phyloP scores from a whole-genome alignment of 345 rosid species.

The Hirschfeldia incana region DNA sequence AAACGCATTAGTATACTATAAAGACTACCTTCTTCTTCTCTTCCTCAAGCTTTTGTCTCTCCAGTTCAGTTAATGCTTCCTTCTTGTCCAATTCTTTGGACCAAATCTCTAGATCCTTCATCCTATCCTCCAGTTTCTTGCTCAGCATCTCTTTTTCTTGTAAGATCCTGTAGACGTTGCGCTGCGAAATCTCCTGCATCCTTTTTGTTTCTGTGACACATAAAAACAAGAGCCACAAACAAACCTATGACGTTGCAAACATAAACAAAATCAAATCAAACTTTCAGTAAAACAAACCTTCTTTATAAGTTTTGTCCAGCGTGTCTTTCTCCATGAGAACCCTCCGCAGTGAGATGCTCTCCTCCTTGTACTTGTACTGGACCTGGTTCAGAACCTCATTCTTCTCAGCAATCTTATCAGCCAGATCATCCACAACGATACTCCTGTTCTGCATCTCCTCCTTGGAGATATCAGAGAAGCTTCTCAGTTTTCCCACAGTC shows the following conservation, averaged over 20 bases:
- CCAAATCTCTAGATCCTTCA: conserved; percentile 55
- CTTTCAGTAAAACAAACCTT: conserved; percentile 49
- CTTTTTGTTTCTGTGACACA: conserved; percentile 58
- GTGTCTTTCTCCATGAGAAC: conserved; percentile 74
- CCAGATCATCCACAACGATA: conserved; percentile 51
- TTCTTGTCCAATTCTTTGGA: conserved; percentile 72
- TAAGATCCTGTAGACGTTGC: conserved; percentile 57
- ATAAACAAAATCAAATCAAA: neutral
- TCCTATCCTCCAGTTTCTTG: conserved; percentile 59
- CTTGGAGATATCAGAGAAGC: conserved; percentile 52
- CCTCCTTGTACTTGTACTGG: conserved; percentile 55
- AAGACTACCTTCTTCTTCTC: conserved; percentile 66
- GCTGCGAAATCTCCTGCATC: conserved; percentile 67
- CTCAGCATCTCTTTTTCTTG: conserved; percentile 64
- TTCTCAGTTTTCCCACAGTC: conserved; percentile 54
- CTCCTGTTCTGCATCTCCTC: conserved; percentile 44
- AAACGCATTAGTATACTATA: neutral
- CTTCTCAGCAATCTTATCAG: conserved; percentile 57
- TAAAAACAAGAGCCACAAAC: conserved; percentile 14
- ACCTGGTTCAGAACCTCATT: conserved; percentile 57
- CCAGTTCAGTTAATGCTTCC: conserved; percentile 79
- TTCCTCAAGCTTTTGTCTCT: conserved; percentile 79
- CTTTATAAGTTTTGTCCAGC: conserved; percentile 59
- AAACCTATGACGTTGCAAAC: neutral
- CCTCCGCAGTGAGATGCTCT: conserved; percentile 50